Base-by-base conservation (phyloP, 2,329 filamentous ascomycete species). In the Sclerotinia nivalis region DNA sequence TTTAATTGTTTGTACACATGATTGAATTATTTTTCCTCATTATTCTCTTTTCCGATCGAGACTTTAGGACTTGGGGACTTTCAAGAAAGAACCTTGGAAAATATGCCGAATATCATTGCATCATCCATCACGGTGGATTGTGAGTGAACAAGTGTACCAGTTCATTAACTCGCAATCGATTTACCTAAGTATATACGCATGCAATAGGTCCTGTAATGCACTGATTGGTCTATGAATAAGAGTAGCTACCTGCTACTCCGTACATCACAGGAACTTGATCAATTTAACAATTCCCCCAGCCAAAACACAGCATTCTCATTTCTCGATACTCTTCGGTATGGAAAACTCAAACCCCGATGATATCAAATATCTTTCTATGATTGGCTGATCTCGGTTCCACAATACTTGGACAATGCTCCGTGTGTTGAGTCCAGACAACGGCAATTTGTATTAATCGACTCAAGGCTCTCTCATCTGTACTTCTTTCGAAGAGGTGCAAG, bases 301-400 rank as follows among this genome's bases (percentile, higher is more conserved):
- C 15, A 22, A 61, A 50, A 62, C 60, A 64, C 31, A 52, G 60
- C 60, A 50, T 64, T 64, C 31, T 64, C 20, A 52, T 52, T 64
- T 64, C 60, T 40, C 60, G 45, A 64, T 64, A 31, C 47, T 62
- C 47, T 64, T 40, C 60, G 22, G 8, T 22, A 64, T 64, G 12
- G 60, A 64, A 64, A 64, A 64, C 31, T 52, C 47, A 64, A 64
- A 64, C 60, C 18, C 60, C 47, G 60, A 64, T 64, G 25, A 28
- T 25, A 7, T 40, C 22, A 25, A 25, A 20, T 2, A 37, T 18
- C 8, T 6, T 13, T 25, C 13, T 0, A 12, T 62, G 45, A 62
- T 62, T 62, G 60, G 60, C 15, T 37, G 45, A 50, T 37, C 20
- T 49, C 45, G 60, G 60, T n/a, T 52, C 60, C 60, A 40, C 47